phyloP scores from a whole-genome alignment of 1,284 basidiomycete genomes.

The Schizophyllum commune region DNA sequence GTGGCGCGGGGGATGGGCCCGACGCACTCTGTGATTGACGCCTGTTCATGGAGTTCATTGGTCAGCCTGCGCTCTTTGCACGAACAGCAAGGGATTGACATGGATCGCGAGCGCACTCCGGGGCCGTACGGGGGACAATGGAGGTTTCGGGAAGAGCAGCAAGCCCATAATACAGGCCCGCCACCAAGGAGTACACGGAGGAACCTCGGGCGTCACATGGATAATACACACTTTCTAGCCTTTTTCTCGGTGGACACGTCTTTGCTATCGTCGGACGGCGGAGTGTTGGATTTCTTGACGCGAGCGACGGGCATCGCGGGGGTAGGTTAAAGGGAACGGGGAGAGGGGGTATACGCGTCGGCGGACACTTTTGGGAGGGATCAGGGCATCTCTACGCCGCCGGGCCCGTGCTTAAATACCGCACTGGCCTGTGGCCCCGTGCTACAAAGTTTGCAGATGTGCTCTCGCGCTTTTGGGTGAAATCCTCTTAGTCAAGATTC shows the following conservation, averaged over 20 bases:
- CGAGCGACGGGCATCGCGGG: slow-evolving; percentile 55
- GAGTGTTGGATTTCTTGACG: slow-evolving; percentile 56
- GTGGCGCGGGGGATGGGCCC: slow-evolving; percentile 2
- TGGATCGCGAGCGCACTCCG: slow-evolving; percentile 9
- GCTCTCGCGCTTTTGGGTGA: not conserved
- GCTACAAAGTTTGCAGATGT: not conserved
- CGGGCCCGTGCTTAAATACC: not conserved
- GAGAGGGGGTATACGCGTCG: slow-evolving; percentile 8
- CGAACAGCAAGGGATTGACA: slow-evolving; percentile 23
- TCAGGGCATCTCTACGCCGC: not conserved
- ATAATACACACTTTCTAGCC: not conserved
- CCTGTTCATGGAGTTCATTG: slow-evolving; percentile 35
- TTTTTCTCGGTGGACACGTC: not conserved
- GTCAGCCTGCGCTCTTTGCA: slow-evolving; percentile 18
- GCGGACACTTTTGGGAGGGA: not conserved
- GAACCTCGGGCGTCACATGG: not conserved
- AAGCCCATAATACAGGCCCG: slow-evolving; percentile 5
- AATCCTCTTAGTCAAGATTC: not conserved
- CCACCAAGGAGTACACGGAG: slow-evolving; percentile 5
- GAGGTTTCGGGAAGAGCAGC: slow-evolving; percentile 35
- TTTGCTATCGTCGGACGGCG: slow-evolving; percentile 47
- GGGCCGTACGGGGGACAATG: slow-evolving; percentile 19
- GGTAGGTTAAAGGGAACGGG: slow-evolving; percentile 21
- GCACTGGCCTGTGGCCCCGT: not conserved
- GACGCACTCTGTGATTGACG: slow-evolving; percentile 68